These are phyloP conservation scores for Blastobotrys arbuscula DNA, from an alignment of 1,139 yeast genomes.

Conservation along the genomic window DNA sequence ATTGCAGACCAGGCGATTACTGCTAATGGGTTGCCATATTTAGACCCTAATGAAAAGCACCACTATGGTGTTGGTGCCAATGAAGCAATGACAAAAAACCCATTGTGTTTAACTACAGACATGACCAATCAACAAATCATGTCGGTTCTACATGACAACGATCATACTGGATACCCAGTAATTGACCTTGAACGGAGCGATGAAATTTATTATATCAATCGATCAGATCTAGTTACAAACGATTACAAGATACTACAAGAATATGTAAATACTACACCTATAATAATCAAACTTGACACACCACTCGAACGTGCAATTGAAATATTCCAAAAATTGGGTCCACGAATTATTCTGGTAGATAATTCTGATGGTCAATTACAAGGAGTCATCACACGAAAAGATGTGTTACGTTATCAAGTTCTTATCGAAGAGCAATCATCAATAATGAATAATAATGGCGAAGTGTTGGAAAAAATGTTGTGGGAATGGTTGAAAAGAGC, in stretches of 20 bases:
- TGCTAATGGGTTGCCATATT: conserved; percentile 81
- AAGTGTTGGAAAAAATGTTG: background rate
- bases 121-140: conserved; percentile 5
- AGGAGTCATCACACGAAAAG: conserved; percentile 66
- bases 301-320: conserved; percentile 62
- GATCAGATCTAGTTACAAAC: conserved; percentile 22
- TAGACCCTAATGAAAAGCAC: conserved; percentile 70
- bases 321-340: conserved; percentile 74
- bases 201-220: conserved; percentile 16
- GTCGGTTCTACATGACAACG: conserved; percentile 40
- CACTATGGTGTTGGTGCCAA: conserved; percentile 49
- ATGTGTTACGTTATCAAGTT: conserved; percentile 48
- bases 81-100: conserved; percentile 60
- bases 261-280: conserved; percentile 46
- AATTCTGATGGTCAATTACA: conserved; percentile 45
- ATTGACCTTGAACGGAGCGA: conserved; percentile 15
- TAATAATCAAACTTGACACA: conserved; percentile 50
- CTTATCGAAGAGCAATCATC: conserved; percentile 8
- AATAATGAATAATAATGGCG: background rate
- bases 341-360: conserved; percentile 65
- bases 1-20: conserved; percentile 93
- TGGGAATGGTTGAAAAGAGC: background rate
- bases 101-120: conserved; percentile 28
- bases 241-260: conserved; percentile 5
- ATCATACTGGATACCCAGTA: conserved; percentile 42